Conservation (phyloP, 768 basidiomycete genomes). For the Amanita jacksonii region DNA sequence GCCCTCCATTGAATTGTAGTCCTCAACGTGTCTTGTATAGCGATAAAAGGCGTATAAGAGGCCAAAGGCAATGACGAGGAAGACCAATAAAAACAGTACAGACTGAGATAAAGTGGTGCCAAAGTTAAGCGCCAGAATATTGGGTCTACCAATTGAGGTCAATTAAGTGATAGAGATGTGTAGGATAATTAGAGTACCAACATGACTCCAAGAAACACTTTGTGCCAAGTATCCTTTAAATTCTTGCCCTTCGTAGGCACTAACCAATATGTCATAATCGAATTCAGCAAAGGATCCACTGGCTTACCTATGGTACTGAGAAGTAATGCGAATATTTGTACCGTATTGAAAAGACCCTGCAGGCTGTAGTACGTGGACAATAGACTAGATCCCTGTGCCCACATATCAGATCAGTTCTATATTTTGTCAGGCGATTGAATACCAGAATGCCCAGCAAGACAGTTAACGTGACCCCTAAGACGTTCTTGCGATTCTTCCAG, state of each 20-base stretch:
- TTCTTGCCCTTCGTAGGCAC: slow-evolving; percentile 30
- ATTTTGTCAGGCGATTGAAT: slow-evolving; percentile 11
- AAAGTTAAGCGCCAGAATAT: slow-evolving; percentile 67
- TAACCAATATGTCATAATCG: slow-evolving; percentile 11
- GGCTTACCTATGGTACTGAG: slow-evolving; percentile 52
- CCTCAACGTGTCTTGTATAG: slow-evolving; percentile 37
- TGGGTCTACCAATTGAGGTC: slow-evolving; percentile 38
- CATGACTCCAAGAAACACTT: slow-evolving; percentile 61
- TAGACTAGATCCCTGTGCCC: slow-evolving; percentile 54
- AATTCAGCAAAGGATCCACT: not conserved
- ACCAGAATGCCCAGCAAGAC: slow-evolving; percentile 49
- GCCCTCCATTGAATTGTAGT: slow-evolving; percentile 43
- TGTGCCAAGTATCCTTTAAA: slow-evolving; percentile 41
- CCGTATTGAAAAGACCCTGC: slow-evolving; percentile 56
- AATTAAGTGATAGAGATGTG: not conserved
- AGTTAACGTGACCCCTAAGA: slow-evolving; percentile 38
- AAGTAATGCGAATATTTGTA: slow-evolving; percentile 66
- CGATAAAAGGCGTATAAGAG: slow-evolving; percentile 53
- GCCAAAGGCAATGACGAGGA: slow-evolving; percentile 42
- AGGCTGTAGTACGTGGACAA: slow-evolving; percentile 62
- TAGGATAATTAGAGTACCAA: slow-evolving; percentile 21
- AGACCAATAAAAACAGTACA: slow-evolving; percentile 47
- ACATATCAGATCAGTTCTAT: slow-evolving; percentile 1
- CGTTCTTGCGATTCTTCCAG: slow-evolving; percentile 46
- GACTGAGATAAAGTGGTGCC: slow-evolving; percentile 50